A percentile compares a stretch with the other conserved stretches of the same genome.
These are phyloP conservation scores for sunflower (Helianthus annuus) DNA, from an alignment of 129 eudicot genomes.

Conservation along the genomic window DNA sequence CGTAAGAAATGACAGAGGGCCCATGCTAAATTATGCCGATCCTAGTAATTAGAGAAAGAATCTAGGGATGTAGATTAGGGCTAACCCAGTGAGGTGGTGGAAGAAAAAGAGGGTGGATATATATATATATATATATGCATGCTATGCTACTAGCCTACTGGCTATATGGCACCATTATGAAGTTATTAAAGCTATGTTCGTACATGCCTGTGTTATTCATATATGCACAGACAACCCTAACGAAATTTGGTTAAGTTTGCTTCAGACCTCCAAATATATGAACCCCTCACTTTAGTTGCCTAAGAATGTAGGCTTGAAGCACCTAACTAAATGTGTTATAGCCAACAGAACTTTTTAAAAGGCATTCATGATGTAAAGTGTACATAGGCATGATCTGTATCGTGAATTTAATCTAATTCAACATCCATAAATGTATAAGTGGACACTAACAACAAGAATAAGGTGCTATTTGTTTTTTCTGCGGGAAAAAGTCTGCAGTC, in stretches of 20 bases:
- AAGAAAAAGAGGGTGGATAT: conserved; percentile 18
- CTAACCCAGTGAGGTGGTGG: conserved; percentile 22
- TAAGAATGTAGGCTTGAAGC: neutral
- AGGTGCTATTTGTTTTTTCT: too few relatives aligned
- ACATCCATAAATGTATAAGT: too few relatives aligned
- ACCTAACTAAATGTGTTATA: too few relatives aligned
- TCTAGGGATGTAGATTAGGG: conserved; percentile 45
- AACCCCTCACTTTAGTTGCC: too few relatives aligned
- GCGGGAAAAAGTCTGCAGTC: too few relatives aligned
- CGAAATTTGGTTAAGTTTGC: conserved; percentile 12
- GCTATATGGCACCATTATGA: conserved; percentile 28
- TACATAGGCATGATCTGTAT: too few relatives aligned
- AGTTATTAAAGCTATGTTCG: conserved; percentile 16
- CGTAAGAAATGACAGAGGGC: conserved; percentile 22
- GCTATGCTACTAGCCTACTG: conserved; percentile 28
- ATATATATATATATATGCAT: too few relatives aligned
- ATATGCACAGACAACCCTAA: conserved; percentile 26
- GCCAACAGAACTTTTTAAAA: too few relatives aligned
- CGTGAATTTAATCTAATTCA: too few relatives aligned
- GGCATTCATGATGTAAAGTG: too few relatives aligned
- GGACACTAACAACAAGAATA: too few relatives aligned
- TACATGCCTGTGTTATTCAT: conserved; percentile 6
- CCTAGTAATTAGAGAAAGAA: conserved; percentile 26
- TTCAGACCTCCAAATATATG: conserved; percentile 19
- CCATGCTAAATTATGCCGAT: conserved; percentile 28